Conservation (phyloP, 2,329 filamentous ascomycete species). For the Cordyceps tenuipes region DNA sequence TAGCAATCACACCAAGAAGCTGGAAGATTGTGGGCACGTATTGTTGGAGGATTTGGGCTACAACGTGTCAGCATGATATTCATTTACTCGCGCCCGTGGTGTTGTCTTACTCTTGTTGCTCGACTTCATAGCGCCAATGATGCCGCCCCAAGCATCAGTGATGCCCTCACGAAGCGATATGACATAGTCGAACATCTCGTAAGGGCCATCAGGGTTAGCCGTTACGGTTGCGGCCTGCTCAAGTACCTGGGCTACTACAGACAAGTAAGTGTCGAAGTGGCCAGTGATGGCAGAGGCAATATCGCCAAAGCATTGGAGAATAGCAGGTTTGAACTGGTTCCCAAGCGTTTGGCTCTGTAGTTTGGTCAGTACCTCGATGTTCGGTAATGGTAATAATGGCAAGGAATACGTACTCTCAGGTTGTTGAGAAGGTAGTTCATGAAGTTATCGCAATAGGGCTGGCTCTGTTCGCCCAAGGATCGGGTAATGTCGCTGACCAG, state of each 20-base stretch:
- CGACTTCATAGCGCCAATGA: constrained; percentile 86
- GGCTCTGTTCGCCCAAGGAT: constrained; percentile 79
- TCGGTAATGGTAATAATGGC: neutral
- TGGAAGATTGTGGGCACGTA: constrained; percentile 83
- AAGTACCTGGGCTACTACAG: constrained; percentile 85
- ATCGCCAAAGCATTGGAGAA: constrained; percentile 95
- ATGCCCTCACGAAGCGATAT: constrained; percentile 92
- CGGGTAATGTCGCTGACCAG: constrained; percentile 94
- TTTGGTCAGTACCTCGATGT: constrained; percentile 12
- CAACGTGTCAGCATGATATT: constrained; percentile 20
- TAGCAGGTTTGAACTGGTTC: constrained; percentile 97
- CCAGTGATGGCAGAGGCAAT: constrained; percentile 91
- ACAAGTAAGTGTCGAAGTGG: constrained; percentile 86
- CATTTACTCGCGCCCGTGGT: neutral
- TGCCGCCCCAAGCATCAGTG: constrained; percentile 98
- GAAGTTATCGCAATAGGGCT: constrained; percentile 92
- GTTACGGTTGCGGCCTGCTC: constrained; percentile 86
- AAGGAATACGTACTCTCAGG: constrained; percentile 55
- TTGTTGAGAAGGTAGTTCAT: constrained; percentile 98
- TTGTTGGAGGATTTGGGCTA: constrained; percentile 62
- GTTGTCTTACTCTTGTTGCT: constrained; percentile 60
- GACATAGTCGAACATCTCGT: constrained; percentile 96
- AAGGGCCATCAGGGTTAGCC: constrained; percentile 68
- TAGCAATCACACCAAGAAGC: constrained; percentile 70
- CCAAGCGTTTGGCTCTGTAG: constrained; percentile 69